Evolutionary conservation across 768 basidiomycete species (phyloP).

Genomic region (Psilocybe azurescens): DNA sequence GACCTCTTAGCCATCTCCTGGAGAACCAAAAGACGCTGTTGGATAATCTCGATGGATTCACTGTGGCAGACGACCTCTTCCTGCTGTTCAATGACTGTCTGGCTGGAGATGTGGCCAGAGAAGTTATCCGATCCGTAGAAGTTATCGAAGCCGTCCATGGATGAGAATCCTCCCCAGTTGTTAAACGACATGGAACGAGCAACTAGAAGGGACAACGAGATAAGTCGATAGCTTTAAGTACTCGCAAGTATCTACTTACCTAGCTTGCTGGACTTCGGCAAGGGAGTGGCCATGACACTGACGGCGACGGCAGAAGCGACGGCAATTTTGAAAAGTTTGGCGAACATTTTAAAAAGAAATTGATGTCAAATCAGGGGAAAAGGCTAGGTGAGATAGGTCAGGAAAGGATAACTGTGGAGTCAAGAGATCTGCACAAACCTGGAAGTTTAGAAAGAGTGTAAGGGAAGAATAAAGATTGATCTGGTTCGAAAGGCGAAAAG

Average conservation of each 20-base stretch:
- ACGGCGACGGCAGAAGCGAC: conserved; percentile 35
- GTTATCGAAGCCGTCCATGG: conserved; percentile 45
- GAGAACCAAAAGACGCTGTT: conserved; percentile 50
- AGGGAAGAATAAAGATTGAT: conserved; percentile 32
- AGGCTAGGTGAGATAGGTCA: conserved; percentile 13
- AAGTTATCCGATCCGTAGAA: conserved; percentile 53
- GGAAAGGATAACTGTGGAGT: background rate
- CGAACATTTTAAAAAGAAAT: conserved; percentile 37
- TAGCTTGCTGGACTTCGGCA: conserved; percentile 19
- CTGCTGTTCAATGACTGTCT: conserved; percentile 35
- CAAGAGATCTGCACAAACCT: conserved; percentile 21
- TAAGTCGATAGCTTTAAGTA: background rate
- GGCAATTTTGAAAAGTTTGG: conserved; percentile 35
- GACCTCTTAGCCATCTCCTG: conserved; percentile 53
- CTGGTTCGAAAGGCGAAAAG: conserved; percentile 28
- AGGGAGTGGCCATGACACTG: conserved; percentile 30
- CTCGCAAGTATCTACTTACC: background rate
- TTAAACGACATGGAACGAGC: conserved; percentile 31
- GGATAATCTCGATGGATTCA: conserved; percentile 44
- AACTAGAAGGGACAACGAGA: background rate
- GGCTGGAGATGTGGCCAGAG: conserved; percentile 33
- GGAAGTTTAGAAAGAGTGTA: conserved; percentile 23
- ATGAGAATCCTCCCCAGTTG: conserved; percentile 44
- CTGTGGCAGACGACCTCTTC: conserved; percentile 45
- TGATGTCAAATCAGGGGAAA: conserved; percentile 22